Evolutionary conservation across 2,329 filamentous ascomycete species (phyloP), one percentile per base, ranked within the genome.

Genomic region (Eutypa lata): DNA sequence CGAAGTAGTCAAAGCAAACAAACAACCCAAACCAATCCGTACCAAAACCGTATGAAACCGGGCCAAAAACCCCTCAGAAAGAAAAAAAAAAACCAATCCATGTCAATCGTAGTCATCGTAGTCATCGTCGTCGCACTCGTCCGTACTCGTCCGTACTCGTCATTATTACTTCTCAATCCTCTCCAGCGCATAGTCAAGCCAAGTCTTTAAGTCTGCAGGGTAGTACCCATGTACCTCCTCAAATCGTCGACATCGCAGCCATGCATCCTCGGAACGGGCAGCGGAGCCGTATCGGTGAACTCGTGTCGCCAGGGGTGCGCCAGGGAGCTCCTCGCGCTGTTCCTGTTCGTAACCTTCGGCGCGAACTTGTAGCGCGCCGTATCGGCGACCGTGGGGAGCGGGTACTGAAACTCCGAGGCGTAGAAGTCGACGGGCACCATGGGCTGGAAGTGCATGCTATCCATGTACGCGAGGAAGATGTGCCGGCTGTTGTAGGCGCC

Each of bases 401-500:
- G 69, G 42, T 69, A 63, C 44, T 58, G 61, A 54, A 71, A 71
- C 52, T 72, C 68, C 47, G 55, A 67, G n/a, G 60, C 48, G 28
- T 57, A 47, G 55, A 59, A 66, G 2, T 68, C 58, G 50, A 71
- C 71, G 7, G 69, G 67, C 14, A 63, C 50, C 55, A 71, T 62
- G 7, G 69, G 68, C 48, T 65, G 62, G 55, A 62, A 72, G 50
- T 71, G 68, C 38, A 52, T 55, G 28, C 51, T 57, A 24, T 58
- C 47, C 18, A 47, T 33, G 51, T 61, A 68, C 10, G 63, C 56
- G 26, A 71, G 48, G 52, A 70, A 70, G 16, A 71, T 50, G 40
- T 72, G 69, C 2, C 67, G 62, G 26, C 52, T 59, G 53, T 71
- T 72, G 55, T 68, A 69, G 4, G 58, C 57, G 8, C 69, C 69